Base-by-base conservation (phyloP, 495 filamentous ascomycete species). In the Daldinia decipiens region DNA sequence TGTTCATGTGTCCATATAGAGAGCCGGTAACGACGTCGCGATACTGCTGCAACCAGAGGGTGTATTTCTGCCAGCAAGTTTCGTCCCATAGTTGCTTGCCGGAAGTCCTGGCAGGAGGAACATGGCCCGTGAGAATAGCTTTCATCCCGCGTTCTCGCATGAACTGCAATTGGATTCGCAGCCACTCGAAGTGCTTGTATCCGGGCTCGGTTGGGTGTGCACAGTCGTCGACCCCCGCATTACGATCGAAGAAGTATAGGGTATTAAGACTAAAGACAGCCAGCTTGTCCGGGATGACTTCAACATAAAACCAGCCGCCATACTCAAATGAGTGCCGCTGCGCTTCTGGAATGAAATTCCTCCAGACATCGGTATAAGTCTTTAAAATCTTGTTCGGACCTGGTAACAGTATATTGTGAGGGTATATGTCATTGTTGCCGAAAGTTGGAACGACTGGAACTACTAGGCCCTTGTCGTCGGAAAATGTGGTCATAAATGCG, bases 41-140 rank as follows among this genome's bases (percentile, higher is more conserved):
- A 73, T 93, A 99, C 73, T 93, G 92, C 73, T 88, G 84, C 70
- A 94, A 78, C 93, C 93, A 98, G 3, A 98, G 82, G 0, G 94
- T 91, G 79, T 97, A 99, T 76, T 97, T 97, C 78, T 97, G 95
- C 95, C 96, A 99, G 81, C 95, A 99, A 0, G 91, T 93, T 73
- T 88, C 86, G 66, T 97, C 93, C 95, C 95, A 99, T 70, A 86
- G 87, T 62, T 83, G 84, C 84, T 99, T 99, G 73, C 87, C 88
- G 1, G 89, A 86, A 0, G 93, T 93, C 72, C 93, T 85, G 1
- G 94, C 94, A 0, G 95, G 95, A 8, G 96, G 93, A 21, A 98
- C 93, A 82, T 99, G 95, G 0, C 96, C 96, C 62, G 90, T 95
- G 45, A 99, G 79, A 45, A 99, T 97, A 5, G 91, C 95, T 78